A percentile compares a stretch with the other conserved stretches of the same genome.
Evolutionary conservation across 441 rosid genomes (phyloP).

Genomic region (Capsella rubella): DNA sequence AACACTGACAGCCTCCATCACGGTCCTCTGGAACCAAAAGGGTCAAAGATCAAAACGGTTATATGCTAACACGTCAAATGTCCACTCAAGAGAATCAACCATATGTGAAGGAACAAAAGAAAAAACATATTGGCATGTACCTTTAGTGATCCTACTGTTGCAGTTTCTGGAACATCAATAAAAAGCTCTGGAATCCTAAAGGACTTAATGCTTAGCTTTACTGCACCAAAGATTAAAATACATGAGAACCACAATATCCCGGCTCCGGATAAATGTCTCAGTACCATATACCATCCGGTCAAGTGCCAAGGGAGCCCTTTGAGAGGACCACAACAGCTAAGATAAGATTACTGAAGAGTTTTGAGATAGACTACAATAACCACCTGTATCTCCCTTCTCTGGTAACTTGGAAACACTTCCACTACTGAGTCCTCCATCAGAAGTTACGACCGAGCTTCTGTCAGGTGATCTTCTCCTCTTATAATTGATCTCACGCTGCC

Average conservation of each 20-base stretch:
- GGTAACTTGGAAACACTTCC: conserved; percentile 75
- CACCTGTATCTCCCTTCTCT: conserved; percentile 62
- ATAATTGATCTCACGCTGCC: conserved; percentile 46
- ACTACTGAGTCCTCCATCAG: conserved; percentile 62
- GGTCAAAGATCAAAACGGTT: conserved; percentile 15
- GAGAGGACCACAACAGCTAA: conserved; percentile 42
- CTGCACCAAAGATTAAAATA: conserved; percentile 50
- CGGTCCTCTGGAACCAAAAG: conserved; percentile 57
- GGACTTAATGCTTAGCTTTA: conserved; percentile 72
- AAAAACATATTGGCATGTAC: conserved; percentile 42
- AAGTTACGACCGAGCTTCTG: conserved; percentile 56
- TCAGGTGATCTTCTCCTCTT: conserved; percentile 60
- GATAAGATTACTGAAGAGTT: conserved; percentile 26
- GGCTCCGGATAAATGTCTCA: conserved; percentile 10
- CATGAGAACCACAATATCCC: conserved; percentile 40
- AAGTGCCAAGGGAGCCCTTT: conserved; percentile 54
- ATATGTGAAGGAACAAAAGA: conserved; percentile 20
- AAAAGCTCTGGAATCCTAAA: conserved; percentile 72
- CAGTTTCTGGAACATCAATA: conserved; percentile 68
- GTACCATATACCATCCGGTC: conserved; percentile 30
- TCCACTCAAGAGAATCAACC: conserved; percentile 6
- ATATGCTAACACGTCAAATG: conserved; percentile 19
- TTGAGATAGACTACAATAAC: conserved; percentile 24
- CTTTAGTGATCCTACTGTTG: conserved; percentile 74
- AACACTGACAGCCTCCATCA: conserved; percentile 70